phyloP scores from a whole-genome alignment of 176 grass and related monocot species.

The Aechmea fasciata region DNA sequence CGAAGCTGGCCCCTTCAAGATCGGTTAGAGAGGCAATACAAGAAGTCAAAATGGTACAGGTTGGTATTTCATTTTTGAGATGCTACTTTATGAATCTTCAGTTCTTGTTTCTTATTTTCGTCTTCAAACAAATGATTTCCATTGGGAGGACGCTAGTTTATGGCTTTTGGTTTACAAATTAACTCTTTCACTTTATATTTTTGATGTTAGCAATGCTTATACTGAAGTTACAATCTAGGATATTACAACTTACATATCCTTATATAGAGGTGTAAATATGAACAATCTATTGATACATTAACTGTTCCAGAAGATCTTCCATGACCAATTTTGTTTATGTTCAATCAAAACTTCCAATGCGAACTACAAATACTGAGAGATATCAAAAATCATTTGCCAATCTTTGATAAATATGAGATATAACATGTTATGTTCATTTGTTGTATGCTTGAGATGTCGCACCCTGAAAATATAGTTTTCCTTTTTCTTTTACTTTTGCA shows the following conservation, averaged over 20 bases:
- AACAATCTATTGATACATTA: neutral
- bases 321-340: neutral
- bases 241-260: neutral
- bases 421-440: too few relatives aligned
- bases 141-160: too few relatives aligned
- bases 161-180: too few relatives aligned
- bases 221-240: neutral
- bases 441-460: too few relatives aligned
- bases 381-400: too few relatives aligned
- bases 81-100: too few relatives aligned
- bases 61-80: constrained; percentile 19
- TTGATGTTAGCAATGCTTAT: too few relatives aligned
- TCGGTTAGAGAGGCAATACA: constrained; percentile 83
- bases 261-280: neutral
- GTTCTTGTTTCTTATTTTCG: neutral
- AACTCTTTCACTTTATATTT: too few relatives aligned
- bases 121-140: neutral
- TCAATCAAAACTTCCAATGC: neutral
- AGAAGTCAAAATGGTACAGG: constrained; percentile 96
- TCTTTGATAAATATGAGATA: too few relatives aligned
- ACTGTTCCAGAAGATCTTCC: neutral
- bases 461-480: neutral
- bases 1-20: constrained; percentile 71
- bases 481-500: constrained; percentile 19
- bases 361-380: too few relatives aligned